Base-by-base conservation (phyloP, 2,329 filamentous ascomycete genomes). In the Didymella pinodella region DNA sequence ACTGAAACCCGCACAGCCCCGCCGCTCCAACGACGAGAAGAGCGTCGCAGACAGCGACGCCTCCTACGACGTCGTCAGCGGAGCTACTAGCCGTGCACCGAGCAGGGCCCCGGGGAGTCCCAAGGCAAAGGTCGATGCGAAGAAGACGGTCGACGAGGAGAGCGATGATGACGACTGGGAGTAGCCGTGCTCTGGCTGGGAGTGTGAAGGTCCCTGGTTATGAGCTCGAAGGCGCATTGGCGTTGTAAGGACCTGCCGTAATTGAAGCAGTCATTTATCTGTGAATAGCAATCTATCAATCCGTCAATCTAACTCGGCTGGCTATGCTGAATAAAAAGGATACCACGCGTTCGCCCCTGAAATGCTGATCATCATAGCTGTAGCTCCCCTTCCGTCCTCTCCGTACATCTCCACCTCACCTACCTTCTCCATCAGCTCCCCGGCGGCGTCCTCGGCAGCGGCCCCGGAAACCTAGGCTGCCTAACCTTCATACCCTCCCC, bases 1-100 rank as follows among this genome's bases (percentile, higher is more conserved):
- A 62, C 80, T 87, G 47, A 92, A 92, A 77, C 84, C 88, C 26
- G 78, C 80, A 29, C 67, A 71, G 36, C 81, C 88, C 18, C 88
- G 91, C 53, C 80, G 81, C 38, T 96, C 93, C 26, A 90, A 96
- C 70, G 79, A 82, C 45, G 76, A 77, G 75, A 93, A 94, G 75
- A 96, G 91, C 26, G 91, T 95, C 67, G 88, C 93, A 7, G 95
- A 95, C 70, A 97, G 94, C 75, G 95, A 99, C 69, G 92, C 92
- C 18, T 97, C 93, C 80, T 99, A 99, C 76, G 95, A 99, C 75
- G 85, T 99, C 32, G 92, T 99, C 3, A 82, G 80, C 45, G 90
- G 90, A 7, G 88, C 89, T 6, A 83, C 87, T 45, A 97, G 91
- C 75, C 90, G 91, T 65, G 89, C 92, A 18, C 46, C 61, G 16